Conservation (phyloP, 2,329 filamentous ascomycete species). For the Ophiocordyceps camponoti-rufipedis region DNA sequence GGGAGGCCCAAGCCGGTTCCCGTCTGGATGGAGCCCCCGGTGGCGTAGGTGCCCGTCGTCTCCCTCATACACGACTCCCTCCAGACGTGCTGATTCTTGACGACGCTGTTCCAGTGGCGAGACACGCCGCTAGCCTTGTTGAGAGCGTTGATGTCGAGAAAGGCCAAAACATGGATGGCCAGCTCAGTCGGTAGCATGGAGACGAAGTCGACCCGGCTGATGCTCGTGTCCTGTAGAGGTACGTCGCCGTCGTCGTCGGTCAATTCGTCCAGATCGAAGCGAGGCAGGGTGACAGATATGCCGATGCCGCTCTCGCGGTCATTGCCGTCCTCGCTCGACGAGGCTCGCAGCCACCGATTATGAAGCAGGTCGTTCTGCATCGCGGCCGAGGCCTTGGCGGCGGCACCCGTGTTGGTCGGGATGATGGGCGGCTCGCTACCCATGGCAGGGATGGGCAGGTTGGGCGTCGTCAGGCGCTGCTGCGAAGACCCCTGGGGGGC, state of each 20-base stretch:
- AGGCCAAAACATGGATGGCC: slow-evolving; percentile 37
- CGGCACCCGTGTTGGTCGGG: slow-evolving; percentile 38
- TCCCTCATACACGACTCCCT: slow-evolving; percentile 43
- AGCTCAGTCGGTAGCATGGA: slow-evolving; percentile 36
- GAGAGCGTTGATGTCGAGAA: slow-evolving; percentile 35
- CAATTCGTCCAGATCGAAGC: slow-evolving; percentile 17
- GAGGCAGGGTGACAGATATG: slow-evolving; percentile 31
- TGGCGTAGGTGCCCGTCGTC: slow-evolving; percentile 42
- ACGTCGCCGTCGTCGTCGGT: slow-evolving; percentile 12
- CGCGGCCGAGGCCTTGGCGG: slow-evolving; percentile 41
- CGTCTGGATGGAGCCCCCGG: slow-evolving; percentile 29
- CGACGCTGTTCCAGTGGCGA: slow-evolving; percentile 26
- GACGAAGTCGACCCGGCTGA: slow-evolving; percentile 40
- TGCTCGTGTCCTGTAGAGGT: slow-evolving; percentile 18
- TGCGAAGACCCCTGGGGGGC: slow-evolving; percentile 6
- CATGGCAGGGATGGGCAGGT: slow-evolving; percentile 26
- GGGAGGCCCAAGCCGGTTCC: slow-evolving; percentile 41
- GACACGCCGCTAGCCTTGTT: slow-evolving; percentile 31
- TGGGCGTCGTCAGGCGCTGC: slow-evolving; percentile 9
- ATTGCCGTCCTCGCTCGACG: slow-evolving; percentile 25
- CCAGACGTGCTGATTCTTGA: slow-evolving; percentile 41
- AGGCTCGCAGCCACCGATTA: slow-evolving; percentile 23
- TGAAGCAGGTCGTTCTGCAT: slow-evolving; percentile 35
- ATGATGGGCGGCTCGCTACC: slow-evolving; percentile 40
- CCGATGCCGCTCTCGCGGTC: slow-evolving; percentile 48